These are phyloP conservation scores for Diaporthe aspalathi DNA, from an alignment of 2,329 filamentous ascomycete genomes.

Conservation along the genomic window DNA sequence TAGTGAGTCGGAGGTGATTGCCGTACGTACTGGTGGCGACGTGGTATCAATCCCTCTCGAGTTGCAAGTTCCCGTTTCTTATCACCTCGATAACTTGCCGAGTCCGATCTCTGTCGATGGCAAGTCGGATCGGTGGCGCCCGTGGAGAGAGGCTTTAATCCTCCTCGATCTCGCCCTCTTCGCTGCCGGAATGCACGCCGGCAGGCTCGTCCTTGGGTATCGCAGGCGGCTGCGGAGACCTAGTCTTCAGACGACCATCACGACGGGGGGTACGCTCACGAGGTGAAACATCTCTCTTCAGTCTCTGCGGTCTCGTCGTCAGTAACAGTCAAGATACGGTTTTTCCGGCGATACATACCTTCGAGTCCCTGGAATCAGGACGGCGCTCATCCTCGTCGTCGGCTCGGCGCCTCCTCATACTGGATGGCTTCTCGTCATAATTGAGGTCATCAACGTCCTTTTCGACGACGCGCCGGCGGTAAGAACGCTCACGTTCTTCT, in stretches of 20 bases:
- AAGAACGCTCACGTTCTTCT: conserved; percentile 88
- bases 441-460: conserved; percentile 88
- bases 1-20: conserved; percentile 38
- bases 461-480: conserved; percentile 79
- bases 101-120: conserved; percentile 37
- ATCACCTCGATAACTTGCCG: background rate
- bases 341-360: conserved; percentile 59
- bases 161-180: conserved; percentile 98
- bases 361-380: conserved; percentile 74
- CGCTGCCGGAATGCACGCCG: conserved; percentile 84
- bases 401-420: conserved; percentile 81
- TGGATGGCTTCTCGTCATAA: conserved; percentile 78
- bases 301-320: conserved; percentile 57
- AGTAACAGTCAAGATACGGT: background rate
- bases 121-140: conserved; percentile 35
- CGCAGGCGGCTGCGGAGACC: conserved; percentile 55
- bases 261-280: conserved; percentile 72
- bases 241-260: conserved; percentile 67
- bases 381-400: conserved; percentile 77
- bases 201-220: conserved; percentile 65
- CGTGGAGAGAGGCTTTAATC: conserved; percentile 55
- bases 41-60: conserved; percentile 17
- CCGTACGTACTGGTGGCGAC: conserved; percentile 40
- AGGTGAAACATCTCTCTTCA: conserved; percentile 67
- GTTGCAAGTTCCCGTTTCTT: background rate